phyloP scores from a whole-genome alignment of 2,329 filamentous ascomycete species.

The Graphilbum sp. region DNA sequence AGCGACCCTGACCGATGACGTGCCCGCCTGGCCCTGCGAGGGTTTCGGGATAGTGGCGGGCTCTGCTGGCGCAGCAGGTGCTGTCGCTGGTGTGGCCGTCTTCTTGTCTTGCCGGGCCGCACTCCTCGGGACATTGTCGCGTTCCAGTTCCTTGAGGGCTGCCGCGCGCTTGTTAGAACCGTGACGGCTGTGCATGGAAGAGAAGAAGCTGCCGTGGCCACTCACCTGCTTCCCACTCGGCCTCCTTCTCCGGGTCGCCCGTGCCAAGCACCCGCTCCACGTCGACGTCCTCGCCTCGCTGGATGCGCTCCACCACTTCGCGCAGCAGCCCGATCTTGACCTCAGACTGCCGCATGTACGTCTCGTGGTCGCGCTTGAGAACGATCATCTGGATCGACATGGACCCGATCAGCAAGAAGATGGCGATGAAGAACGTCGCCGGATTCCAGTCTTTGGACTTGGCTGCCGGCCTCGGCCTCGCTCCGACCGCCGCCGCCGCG shows the following conservation, averaged over 20 bases:
- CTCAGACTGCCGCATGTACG: conserved; percentile 61
- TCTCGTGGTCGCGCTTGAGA: conserved; percentile 57
- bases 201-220: too few species aligned
- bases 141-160: conserved; percentile 53
- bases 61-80: neutral
- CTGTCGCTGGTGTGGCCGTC: conserved; percentile 10
- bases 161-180: neutral
- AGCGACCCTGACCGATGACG: conserved; percentile 2
- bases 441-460: conserved; percentile 60
- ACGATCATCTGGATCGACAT: conserved; percentile 89
- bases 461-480: conserved; percentile 11
- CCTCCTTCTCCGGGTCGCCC: conserved; percentile 57
- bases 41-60: neutral
- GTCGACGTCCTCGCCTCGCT: conserved; percentile 62
- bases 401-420: conserved; percentile 78
- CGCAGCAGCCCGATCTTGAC: conserved; percentile 59
- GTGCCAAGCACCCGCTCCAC: conserved; percentile 71
- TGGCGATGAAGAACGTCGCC: conserved; percentile 65
- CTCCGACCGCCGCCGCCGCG: conserved; percentile 18
- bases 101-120: conserved; percentile 25
- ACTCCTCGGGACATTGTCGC: conserved; percentile 38
- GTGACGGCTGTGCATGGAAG: too few species aligned
- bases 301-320: conserved; percentile 57
- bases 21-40: neutral
- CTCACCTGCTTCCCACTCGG: conserved; percentile 72